Evolutionary conservation across 2,329 filamentous ascomycete genomes (phyloP), one percentile per base, ranked within the genome.

Genomic region (Trichoderma asperellum): DNA sequence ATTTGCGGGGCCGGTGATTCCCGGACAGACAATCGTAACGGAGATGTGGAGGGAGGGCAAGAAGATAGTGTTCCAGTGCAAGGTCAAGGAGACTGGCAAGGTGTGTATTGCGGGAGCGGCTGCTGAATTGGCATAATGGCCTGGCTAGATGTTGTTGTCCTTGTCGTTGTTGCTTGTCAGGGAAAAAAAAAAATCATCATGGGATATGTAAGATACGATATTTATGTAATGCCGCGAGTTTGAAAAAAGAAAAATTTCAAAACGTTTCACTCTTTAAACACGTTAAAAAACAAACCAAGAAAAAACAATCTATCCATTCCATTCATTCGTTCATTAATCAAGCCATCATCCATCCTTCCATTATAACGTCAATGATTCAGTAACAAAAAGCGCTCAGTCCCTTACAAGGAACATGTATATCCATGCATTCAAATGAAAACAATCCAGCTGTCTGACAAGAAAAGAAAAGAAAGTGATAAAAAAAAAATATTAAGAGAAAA

Each of bases 21-120:
- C 93, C 0, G 93, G 93, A 16, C 91, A 97, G 86, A 97, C 93
- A n/a, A 86, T 97, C 68, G 86, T 92, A 72, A 97, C 93, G 7
- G 93, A 97, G 85, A 95, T 96, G 92, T 97, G 94, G 94, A 94
- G 92, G 83, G 93, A 96, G 76, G 90, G 89, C 60, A 90, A 88
- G 78, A 90, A 88, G 78, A 87, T 97, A 68, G 82, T 94, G 72
- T 97, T 97, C 87, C 93, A 96, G 86, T 88, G 88, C 68, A 94
- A 89, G 81, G 93, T 97, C 73, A 93, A 94, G 83, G 94, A 97
- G 87, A 97, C 94, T 67, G 94, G 94, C 76, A 97, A 96, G 87
- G 83, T 92, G 75, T 92, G 91, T 71, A 96, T 97, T 78, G 88
- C 88, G 32, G 92, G 91, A 24, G 94, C 90, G 6, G 94, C 91